Base-by-base conservation (phyloP, 805 yeast genomes). In the Myxozyma lipomycoides region DNA sequence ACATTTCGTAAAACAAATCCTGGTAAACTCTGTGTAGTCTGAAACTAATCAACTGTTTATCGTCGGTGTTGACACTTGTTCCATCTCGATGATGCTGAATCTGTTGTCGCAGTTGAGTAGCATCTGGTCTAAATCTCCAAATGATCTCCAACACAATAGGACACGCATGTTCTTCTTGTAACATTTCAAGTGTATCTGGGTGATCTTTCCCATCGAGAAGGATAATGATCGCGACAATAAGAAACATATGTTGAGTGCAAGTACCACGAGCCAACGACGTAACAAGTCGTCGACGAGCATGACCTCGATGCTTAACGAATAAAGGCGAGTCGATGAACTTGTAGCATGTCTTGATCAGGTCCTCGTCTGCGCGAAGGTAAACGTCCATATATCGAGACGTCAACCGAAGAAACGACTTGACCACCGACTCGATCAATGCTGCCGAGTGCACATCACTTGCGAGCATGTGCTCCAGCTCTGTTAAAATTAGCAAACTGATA, bases 101-200 rank as follows among this genome's bases (percentile, higher is more conserved):
- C 68, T 40, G 61, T 70, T 23, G 32, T 12, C 12, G 32, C 32
- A 9, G 32, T 12, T 28, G 32, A 7, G 12, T 7, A 28, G 12
- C 32, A 12, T 28, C 32, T 7, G 32, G 32, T 12, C 12, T 28
- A 70, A 67, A 45, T 66, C 58, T 55, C 68, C 76, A 72, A 7
- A 79, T 57, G 4, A 70, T 67, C 38, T 65, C 65, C 54, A 76
- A 67, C 9, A 82, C 59, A 0, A 74, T 75, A 32, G 66, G 66
- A 46, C 79, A 76, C 0, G 84, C 84, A 40, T 75, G 75, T 56
- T 70, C 81, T 40, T 79, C 77, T 42, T 75, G 70, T 56, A 82
- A 63, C 35, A 73, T 65, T 37, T 71, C 74, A 37, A 79, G 59
- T 0, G 78, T 68, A 3, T 69, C 60, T 2, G 70, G 59, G 58